Percentiles rank a stretch among this genome's conserved stretches.
phyloP scores from a whole-genome alignment of 2,329 filamentous ascomycete genomes.

The Verticillium zaregamsianum region DNA sequence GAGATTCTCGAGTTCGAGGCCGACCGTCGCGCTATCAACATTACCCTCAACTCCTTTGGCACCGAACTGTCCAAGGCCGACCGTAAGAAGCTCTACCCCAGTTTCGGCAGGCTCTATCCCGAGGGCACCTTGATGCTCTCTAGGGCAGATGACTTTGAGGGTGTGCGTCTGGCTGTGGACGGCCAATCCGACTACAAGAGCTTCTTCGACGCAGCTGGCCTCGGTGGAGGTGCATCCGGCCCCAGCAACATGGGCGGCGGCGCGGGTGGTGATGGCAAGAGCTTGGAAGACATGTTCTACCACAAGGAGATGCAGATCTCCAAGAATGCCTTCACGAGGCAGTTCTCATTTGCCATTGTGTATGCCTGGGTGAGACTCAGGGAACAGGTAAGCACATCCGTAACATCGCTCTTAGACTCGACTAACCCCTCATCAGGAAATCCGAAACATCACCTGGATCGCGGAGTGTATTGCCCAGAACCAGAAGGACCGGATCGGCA shows the following conservation, averaged over 20 bases:
- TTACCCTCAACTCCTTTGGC: constrained; percentile 97
- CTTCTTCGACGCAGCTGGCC: constrained; percentile 89
- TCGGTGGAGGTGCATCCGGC: constrained; percentile 65
- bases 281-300: constrained; percentile 96
- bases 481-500: constrained; percentile 97
- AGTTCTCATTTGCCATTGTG: constrained; percentile 92
- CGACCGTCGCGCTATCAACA: constrained; percentile 95
- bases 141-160: constrained; percentile 90
- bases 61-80: constrained; percentile 93
- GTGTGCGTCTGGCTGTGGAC: constrained; percentile 88
- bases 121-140: constrained; percentile 95
- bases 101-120: constrained; percentile 84
- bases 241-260: constrained; percentile 84
- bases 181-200: constrained; percentile 89
- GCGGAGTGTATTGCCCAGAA: constrained; percentile 99
- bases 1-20: constrained; percentile 97
- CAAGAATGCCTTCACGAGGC: constrained; percentile 89
- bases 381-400: constrained; percentile 71
- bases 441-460: constrained; percentile 99
- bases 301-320: constrained; percentile 99
- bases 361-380: constrained; percentile 97
- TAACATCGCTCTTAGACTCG: background rate
- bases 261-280: constrained; percentile 75
- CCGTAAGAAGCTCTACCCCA: constrained; percentile 93
- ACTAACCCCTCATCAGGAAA: constrained; percentile 62